Evolutionary conservation across 1,284 basidiomycete genomes (phyloP), one percentile per base, ranked within the genome.

Genomic region (Meripilus lineatus): DNA sequence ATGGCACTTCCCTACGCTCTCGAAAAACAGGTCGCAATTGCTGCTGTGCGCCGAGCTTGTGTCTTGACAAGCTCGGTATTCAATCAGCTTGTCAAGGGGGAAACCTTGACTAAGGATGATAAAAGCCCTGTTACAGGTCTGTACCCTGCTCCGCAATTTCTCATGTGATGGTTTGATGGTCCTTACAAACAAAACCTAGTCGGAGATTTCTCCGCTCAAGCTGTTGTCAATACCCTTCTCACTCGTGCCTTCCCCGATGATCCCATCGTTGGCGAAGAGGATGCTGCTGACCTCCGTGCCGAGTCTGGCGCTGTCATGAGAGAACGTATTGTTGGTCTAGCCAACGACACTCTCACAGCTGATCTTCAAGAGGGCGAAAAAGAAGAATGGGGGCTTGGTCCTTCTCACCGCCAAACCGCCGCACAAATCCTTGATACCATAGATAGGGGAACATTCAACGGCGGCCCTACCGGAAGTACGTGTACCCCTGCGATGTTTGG

Each of bases 181-280:
- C 38, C 34, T 28, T 11, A 35, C 7, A 11, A 23, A 11, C 5
- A 18, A n/a, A n/a, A n/a, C 41, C n/a, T 22, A 94, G 92, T 95
- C 22, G 93, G 86, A 33, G 93, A 97, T 65, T 92, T 85, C 60
- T 79, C 91, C 3, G 89, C 91, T 0, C 94, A 97, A 61, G 90
- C 93, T 0, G 77, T 96, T 37, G 82, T 97, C 56, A 89, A 87
- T 49, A 79, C 84, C 34, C 84, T 96, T 53, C 75, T 93, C 22
- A 59, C 66, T 11, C 70, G 71, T 14, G 80, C 86, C 4, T 98
- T 95, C 67, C 92, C 93, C 0, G 56, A 75, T 1, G 94, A 98
- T 66, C 78, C 78, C 14, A 92, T 99, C 59, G 86, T 99, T 25
- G 96, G 94, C 24, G 96, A 99, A 67, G 96, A 99, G 67, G 93